Percentiles rank a stretch among this genome's conserved stretches.
Evolutionary conservation across 208 protist genomes (phyloP).

Genomic region (Trypanosoma theileri): DNA sequence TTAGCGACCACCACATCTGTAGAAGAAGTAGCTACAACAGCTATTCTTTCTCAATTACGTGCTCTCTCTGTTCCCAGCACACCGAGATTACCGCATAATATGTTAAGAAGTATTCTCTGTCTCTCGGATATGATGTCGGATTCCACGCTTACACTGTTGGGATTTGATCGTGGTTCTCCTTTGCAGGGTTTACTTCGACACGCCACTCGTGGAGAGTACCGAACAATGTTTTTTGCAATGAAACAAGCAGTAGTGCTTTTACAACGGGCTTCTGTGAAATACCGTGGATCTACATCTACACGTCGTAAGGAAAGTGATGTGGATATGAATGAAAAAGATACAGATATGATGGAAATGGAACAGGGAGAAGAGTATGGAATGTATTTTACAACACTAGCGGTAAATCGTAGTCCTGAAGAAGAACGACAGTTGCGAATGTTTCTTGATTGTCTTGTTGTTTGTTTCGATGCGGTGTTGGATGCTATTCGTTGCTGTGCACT

Average conservation of each 20-base stretch:
- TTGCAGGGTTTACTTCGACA: slow-evolving; percentile 46
- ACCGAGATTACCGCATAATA: slow-evolving; percentile 23
- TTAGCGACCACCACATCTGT: slow-evolving; percentile 27
- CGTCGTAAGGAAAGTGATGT: neutral
- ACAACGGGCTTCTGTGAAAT: slow-evolving; percentile 39
- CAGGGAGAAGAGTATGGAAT: neutral
- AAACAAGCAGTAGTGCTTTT: slow-evolving; percentile 72
- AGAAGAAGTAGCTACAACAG: slow-evolving; percentile 34
- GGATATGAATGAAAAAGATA: slow-evolving; percentile 2
- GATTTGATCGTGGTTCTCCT: slow-evolving; percentile 45
- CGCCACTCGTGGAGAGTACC: slow-evolving; percentile 56
- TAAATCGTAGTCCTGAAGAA: slow-evolving; percentile 7
- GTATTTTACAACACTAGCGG: slow-evolving; percentile 2
- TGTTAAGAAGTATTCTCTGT: slow-evolving; percentile 31
- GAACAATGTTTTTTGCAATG: slow-evolving; percentile 57
- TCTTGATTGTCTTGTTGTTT: slow-evolving; percentile 37
- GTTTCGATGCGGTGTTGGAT: slow-evolving; percentile 46
- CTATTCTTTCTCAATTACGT: slow-evolving; percentile 71
- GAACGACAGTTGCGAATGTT: slow-evolving; percentile 22
- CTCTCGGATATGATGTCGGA: slow-evolving; percentile 56
- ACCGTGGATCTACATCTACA: slow-evolving; percentile 2
- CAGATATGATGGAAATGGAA: neutral
- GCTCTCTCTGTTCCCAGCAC: slow-evolving; percentile 35
- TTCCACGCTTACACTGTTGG: slow-evolving; percentile 46
- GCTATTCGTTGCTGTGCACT: slow-evolving; percentile 35